Evolutionary conservation across 208 protist species (phyloP).

Genomic region (Trypanosoma rangeli): DNA sequence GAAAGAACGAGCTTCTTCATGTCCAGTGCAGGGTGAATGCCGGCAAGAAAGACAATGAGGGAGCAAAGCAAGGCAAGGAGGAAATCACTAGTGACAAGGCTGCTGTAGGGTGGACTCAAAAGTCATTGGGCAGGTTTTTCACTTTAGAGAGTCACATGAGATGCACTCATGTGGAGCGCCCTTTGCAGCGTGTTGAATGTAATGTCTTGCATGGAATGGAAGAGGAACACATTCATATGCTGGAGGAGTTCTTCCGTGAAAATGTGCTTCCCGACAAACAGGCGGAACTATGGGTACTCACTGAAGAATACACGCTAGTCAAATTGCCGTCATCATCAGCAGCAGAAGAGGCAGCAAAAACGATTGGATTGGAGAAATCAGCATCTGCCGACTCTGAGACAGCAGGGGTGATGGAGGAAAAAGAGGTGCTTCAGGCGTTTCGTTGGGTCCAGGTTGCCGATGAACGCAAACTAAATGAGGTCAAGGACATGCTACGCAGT

Average conservation of each 20-base stretch:
- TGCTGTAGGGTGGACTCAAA: too few species aligned
- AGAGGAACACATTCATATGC: neutral
- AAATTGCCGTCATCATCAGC: neutral
- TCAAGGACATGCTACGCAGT: neutral
- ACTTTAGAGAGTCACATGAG: conserved; percentile 12
- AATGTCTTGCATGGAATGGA: neutral
- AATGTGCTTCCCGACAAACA: neutral
- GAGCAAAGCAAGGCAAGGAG: neutral
- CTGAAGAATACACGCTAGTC: conserved; percentile 15
- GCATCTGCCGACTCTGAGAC: neutral
- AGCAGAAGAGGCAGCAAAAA: neutral
- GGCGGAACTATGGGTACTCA: conserved; percentile 26
- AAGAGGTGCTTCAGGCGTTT: conserved; percentile 22
- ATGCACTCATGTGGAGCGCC: neutral
- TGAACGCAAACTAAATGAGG: neutral
- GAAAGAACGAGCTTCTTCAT: conserved; percentile 15
- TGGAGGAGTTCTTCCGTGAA: conserved; percentile 10
- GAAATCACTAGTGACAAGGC: too few species aligned
- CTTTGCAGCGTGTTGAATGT: neutral
- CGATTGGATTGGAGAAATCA: neutral
- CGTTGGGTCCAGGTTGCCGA: conserved; percentile 16
- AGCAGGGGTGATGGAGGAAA: neutral
- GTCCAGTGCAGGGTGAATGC: neutral
- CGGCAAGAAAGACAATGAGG: neutral
- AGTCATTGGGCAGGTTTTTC: conserved; percentile 8